Evolutionary conservation across 345 rosid species (phyloP).

Genomic region (Theobroma cacao): DNA sequence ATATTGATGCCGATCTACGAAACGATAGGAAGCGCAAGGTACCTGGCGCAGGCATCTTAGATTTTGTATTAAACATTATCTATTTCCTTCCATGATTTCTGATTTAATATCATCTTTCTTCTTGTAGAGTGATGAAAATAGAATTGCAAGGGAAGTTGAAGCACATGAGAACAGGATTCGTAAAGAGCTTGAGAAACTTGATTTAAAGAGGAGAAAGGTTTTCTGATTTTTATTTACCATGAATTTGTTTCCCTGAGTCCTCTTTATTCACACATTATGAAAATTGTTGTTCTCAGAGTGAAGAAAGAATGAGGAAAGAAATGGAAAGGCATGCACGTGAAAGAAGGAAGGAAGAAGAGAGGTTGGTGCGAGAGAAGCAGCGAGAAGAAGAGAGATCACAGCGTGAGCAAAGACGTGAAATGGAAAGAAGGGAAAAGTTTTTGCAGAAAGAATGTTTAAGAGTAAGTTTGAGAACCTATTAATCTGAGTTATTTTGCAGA

Average conservation of each 20-base stretch:
- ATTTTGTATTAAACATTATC: background rate
- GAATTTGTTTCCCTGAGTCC: background rate
- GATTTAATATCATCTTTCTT: conserved; percentile 20
- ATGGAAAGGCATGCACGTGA: conserved; percentile 95
- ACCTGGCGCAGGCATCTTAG: background rate
- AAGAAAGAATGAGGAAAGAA: conserved; percentile 83
- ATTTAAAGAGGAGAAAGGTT: conserved; percentile 74
- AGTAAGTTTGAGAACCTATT: conserved; percentile 38
- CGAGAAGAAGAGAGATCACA: conserved; percentile 85
- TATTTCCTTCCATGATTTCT: conserved; percentile 14
- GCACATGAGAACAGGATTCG: conserved; percentile 53
- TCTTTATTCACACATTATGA: conserved; percentile 17
- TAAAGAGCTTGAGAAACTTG: conserved; percentile 81
- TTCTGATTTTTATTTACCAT: conserved; percentile 3
- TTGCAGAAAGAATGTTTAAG: conserved; percentile 73
- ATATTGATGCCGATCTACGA: conserved; percentile 35
- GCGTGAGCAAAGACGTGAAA: conserved; percentile 91
- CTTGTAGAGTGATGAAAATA: conserved; percentile 67
- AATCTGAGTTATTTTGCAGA: background rate
- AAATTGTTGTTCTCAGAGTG: conserved; percentile 49
- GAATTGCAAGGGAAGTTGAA: conserved; percentile 70
- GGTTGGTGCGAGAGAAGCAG: conserved; percentile 88
- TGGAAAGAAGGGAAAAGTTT: conserved; percentile 88
- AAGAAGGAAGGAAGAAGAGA: conserved; percentile 95
- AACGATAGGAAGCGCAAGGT: conserved; percentile 64